phyloP scores from a whole-genome alignment of 208 protist genomes.

The Strigomonas culicis region DNA sequence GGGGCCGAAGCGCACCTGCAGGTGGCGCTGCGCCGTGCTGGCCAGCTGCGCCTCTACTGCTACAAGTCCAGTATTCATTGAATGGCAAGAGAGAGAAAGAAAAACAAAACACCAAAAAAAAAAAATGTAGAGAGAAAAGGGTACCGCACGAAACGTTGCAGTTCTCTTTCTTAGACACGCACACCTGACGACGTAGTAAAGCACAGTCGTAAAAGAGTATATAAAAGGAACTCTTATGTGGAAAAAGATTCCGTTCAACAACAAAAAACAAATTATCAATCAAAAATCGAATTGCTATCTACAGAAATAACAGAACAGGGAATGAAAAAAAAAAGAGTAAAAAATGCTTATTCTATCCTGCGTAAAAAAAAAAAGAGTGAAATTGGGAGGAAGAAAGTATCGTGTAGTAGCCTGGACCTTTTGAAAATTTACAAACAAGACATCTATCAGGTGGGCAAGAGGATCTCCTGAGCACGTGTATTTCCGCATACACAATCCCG shows the following conservation, averaged over 20 bases:
- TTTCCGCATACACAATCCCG: too few relatives aligned
- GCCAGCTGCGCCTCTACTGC: constrained; percentile 77
- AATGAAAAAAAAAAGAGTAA: constrained; percentile 11
- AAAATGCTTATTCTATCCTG: neutral
- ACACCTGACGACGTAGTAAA: neutral
- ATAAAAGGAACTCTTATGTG: constrained; percentile 9
- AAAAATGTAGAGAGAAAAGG: constrained; percentile 2
- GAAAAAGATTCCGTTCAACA: neutral
- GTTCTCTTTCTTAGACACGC: neutral
- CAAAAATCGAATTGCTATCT: neutral
- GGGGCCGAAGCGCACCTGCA: constrained; percentile 64
- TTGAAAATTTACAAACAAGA: neutral
- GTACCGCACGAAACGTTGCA: too few relatives aligned
- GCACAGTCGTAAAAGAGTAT: neutral
- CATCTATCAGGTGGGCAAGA: neutral
- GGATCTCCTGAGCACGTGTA: too few relatives aligned
- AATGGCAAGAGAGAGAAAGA: neutral
- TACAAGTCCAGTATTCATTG: constrained; percentile 24
- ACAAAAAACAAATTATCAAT: neutral
- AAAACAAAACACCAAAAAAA: constrained; percentile 3
- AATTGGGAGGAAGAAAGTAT: neutral
- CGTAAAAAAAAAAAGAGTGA: constrained; percentile 2
- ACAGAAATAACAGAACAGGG: constrained; percentile 2
- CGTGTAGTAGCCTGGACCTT: neutral
- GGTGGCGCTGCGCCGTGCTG: constrained; percentile 83